phyloP scores from a whole-genome alignment of 306 rosid genomes.

The Quercus glauca region DNA sequence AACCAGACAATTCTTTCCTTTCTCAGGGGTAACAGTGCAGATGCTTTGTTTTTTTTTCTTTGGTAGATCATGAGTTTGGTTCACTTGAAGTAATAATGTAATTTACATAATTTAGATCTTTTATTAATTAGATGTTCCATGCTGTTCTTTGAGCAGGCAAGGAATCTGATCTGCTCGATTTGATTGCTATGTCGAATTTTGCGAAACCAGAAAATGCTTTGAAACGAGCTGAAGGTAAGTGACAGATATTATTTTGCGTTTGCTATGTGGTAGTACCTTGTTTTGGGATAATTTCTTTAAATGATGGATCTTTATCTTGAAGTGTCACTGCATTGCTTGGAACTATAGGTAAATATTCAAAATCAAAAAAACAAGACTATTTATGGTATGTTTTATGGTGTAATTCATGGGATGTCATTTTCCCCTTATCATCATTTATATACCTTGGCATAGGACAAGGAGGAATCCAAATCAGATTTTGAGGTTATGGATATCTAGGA shows the following conservation, averaged over 20 bases:
- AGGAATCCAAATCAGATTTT: too few relatives aligned
- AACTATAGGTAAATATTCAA: not conserved
- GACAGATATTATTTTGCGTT: not conserved
- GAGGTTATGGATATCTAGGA: too few relatives aligned
- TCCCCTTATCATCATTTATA: not conserved
- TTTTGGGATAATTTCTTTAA: not conserved
- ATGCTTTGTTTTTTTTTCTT: not conserved
- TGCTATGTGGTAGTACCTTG: not conserved
- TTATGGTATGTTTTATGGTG: not conserved
- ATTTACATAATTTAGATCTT: not conserved
- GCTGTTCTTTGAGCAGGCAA: not conserved
- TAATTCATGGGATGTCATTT: not conserved
- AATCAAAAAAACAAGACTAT: not conserved
- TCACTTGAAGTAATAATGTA: not conserved
- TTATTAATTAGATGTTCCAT: not conserved
- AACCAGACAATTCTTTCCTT: not conserved
- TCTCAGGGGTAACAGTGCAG: not conserved
- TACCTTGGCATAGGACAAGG: too few relatives aligned
- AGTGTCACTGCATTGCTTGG: not conserved
- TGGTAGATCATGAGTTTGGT: not conserved
- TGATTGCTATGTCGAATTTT: constrained; percentile 39
- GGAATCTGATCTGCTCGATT: constrained; percentile 2
- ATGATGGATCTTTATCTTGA: not conserved
- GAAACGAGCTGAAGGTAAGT: constrained; percentile 62
- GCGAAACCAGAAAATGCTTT: constrained; percentile 62